Evolutionary conservation across 1,284 basidiomycete species (phyloP).

Genomic region (Cryptococcus wingfieldii): DNA sequence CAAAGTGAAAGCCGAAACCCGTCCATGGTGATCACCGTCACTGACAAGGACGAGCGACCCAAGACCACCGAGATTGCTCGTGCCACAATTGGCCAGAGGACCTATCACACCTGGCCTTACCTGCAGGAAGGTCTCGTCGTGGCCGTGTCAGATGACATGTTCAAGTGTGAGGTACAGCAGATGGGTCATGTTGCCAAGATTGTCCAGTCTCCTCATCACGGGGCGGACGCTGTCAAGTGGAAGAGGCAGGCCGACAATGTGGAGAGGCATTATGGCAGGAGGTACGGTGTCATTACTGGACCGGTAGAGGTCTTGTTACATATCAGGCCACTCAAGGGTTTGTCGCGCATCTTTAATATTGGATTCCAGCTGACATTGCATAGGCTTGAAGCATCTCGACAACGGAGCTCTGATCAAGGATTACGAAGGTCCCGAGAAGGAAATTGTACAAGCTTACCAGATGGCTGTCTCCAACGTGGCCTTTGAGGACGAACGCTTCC

Average conservation of each 20-base stretch:
- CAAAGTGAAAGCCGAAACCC: conserved; percentile 84
- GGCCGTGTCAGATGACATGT: conserved; percentile 78
- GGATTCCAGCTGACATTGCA: not conserved
- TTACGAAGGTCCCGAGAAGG: conserved; percentile 76
- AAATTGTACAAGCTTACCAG: conserved; percentile 80
- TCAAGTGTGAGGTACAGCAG: conserved; percentile 73
- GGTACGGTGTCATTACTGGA: conserved; percentile 80
- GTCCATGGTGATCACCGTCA: conserved; percentile 84
- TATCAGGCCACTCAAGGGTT: conserved; percentile 80
- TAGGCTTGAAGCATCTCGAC: conserved; percentile 82
- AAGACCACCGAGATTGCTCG: conserved; percentile 71
- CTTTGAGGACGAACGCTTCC: conserved; percentile 81
- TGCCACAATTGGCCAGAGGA: conserved; percentile 69
- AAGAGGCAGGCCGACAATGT: conserved; percentile 73
- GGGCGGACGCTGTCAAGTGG: conserved; percentile 65
- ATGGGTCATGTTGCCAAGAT: conserved; percentile 58
- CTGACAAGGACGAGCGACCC: conserved; percentile 65
- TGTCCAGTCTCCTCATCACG: conserved; percentile 66
- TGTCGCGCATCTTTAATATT: not conserved
- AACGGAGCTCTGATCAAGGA: conserved; percentile 90
- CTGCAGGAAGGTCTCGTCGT: conserved; percentile 85
- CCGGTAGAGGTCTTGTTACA: conserved; percentile 75
- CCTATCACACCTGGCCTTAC: conserved; percentile 90
- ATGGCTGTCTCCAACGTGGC: conserved; percentile 70
- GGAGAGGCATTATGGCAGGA: conserved; percentile 82